Base-by-base conservation (phyloP, 768 basidiomycete genomes). In the Chalciporus piperatus region DNA sequence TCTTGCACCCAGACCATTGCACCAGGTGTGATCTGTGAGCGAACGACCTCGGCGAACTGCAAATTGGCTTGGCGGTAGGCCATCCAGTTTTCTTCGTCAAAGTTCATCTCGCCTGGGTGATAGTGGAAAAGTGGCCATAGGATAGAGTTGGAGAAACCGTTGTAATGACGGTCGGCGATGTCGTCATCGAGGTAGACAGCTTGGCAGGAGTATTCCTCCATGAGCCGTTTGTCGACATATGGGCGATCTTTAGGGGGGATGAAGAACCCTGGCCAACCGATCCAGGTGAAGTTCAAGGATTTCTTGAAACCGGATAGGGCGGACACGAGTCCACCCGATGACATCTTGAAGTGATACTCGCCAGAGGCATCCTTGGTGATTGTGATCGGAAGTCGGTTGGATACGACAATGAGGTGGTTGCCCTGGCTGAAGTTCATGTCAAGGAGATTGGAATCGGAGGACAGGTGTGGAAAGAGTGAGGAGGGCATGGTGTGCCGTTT, bases 1-100 rank as follows among this genome's bases (percentile, higher is more conserved):
- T 96, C 93, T 68, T 99, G 97, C 3, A 99, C 97, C 97, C 97
- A 98, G 37, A 99, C 92, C 85, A 98, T 95, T 48, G 94, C 83
- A 17, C 91, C 92, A 2, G 89, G 85, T 6, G 78, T 81, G 49
- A 93, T 75, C 67, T 93, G 89, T 41, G 78, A 75, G 55, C 82
- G 79, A 51, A 98, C 90, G 19, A 79, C 90, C 69, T 98, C 89
- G 1, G 97, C 96, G 63, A 99, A 99, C 59, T 84, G 79, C 74
- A 95, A 76, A 70, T 98, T 99, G 41, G 96, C 96, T 70, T 97
- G 93, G 33, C 97, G 85, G 71, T 98, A 99, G 13, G 93, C 97
- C 47, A 86, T 83, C 97, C 97, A 99, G 68, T 98, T 92, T 66
- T 91, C 91, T 74, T 97, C 93, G 70, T 98, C 96, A 65, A 99